phyloP scores from a whole-genome alignment of 805 yeast species.

The Wickerhamiella vanderwaltii region DNA sequence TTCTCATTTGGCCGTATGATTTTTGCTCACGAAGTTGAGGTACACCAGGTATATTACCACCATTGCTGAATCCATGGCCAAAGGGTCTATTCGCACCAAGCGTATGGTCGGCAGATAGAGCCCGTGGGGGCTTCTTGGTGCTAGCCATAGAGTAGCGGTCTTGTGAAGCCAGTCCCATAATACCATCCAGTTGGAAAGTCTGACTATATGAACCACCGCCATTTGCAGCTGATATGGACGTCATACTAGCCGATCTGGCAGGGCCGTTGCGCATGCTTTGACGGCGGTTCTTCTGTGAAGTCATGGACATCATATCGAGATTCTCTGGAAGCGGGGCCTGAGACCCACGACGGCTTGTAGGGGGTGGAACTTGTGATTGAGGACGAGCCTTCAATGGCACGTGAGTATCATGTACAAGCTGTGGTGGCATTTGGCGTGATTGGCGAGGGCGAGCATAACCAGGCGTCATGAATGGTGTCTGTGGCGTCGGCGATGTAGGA shows the following conservation, averaged over 20 bases:
- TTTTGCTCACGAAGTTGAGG: conserved; percentile 1
- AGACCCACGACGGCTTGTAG: neutral
- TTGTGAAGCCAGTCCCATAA: conserved; percentile 19
- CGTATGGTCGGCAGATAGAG: conserved; percentile 10
- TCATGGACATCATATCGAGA: conserved; percentile 12
- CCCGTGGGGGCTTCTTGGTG: conserved; percentile 7
- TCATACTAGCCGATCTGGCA: conserved; percentile 2
- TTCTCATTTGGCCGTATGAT: neutral
- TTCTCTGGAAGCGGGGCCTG: conserved; percentile 19
- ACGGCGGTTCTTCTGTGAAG: conserved; percentile 9
- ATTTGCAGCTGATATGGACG: neutral
- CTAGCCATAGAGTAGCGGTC: conserved; percentile 25
- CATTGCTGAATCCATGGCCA: conserved; percentile 12
- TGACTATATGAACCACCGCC: conserved; percentile 22
- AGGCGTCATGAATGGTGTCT: no score
- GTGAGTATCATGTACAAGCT: neutral
- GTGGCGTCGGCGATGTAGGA: no score
- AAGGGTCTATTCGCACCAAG: conserved; percentile 9
- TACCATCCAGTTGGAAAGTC: conserved; percentile 25
- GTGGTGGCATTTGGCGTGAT: neutral
- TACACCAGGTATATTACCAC: neutral
- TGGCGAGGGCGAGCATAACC: neutral
- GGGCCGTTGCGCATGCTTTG: conserved; percentile 1
- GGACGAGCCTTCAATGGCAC: neutral
- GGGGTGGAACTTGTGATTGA: neutral